Percentiles rank a stretch among this genome's conserved stretches.
These are phyloP conservation scores for Linanthus parryae DNA, from an alignment of 148 eudicot genomes.

Conservation along the genomic window DNA sequence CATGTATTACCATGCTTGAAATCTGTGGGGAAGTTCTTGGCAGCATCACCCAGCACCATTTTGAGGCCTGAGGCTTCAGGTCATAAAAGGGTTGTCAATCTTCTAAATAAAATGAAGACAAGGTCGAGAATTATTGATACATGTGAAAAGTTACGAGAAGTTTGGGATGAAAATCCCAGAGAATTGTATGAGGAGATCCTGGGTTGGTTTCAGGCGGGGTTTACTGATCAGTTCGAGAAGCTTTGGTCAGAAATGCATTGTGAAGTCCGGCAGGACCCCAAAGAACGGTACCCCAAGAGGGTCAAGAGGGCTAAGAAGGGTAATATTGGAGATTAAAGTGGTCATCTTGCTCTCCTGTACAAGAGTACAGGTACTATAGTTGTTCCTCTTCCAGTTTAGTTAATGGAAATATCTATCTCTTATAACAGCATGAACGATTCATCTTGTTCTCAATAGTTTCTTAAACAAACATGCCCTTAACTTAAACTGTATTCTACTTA, in stretches of 20 bases:
- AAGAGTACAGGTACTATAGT: too few species aligned
- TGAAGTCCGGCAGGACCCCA: constrained; percentile 41
- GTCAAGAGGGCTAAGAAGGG: constrained; percentile 15
- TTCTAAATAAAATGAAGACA: constrained; percentile 45
- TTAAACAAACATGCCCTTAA: too few species aligned
- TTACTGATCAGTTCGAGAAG: constrained; percentile 29
- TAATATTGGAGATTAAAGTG: too few species aligned
- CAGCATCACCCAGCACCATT: constrained; percentile 48
- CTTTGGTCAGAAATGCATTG: constrained; percentile 63
- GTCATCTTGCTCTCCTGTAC: too few species aligned
- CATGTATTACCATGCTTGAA: constrained; percentile 69
- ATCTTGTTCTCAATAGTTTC: too few species aligned
- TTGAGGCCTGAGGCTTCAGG: constrained; percentile 66
- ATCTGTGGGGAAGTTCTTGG: constrained; percentile 38
- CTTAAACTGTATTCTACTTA: too few species aligned
- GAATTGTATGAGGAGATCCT: constrained; percentile 47
- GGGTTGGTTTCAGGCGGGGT: constrained; percentile 68
- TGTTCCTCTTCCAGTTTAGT: too few species aligned
- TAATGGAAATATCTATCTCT: too few species aligned
- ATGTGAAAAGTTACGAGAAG: constrained; percentile 36
- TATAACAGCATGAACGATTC: too few species aligned
- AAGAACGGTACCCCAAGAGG: constrained; percentile 31
- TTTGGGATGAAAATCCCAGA: constrained; percentile 53
- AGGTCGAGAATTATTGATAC: constrained; percentile 45
- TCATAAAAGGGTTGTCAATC: constrained; percentile 64